Base-by-base conservation (phyloP, 495 filamentous ascomycete species). In the Neurospora sp. region DNA sequence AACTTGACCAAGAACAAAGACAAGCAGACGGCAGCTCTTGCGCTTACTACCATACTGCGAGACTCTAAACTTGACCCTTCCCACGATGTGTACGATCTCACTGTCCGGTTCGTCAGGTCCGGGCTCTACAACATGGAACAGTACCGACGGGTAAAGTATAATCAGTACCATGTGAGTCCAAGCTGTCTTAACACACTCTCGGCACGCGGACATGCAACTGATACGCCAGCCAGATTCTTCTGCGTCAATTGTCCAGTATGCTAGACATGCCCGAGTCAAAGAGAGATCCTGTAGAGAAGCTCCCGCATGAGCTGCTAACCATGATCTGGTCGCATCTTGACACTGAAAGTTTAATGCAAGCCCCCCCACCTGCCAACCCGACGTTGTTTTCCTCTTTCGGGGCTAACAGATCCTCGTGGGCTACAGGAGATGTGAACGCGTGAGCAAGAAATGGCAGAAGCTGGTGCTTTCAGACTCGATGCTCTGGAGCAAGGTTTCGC, bases 391-490 rank as follows among this genome's bases (percentile, higher is more conserved):
- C 4, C 4, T 42, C 1, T 41, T 16, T 37, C 44, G 38, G 53
- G 22, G 14, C 53, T 65, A 65, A 65, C 22, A 4, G 35, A 65
- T 35, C 31, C 31, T 35, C 7, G 27, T 37, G 31, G 35, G 17
- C 27, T 3, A 40, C 22, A 79, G 77, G 61, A 45, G 45, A 2
- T 77, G 75, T 48, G 27, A 74, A 16, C 71, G 70, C 5, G 79
- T 80, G 22, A 77, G 39, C 72, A 78, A 77, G 65, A 37, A 61
- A 9, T 80, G 79, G 79, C 35, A 72, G 8, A 68, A 69, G 3
- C 1, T 72, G 10, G 14, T 78, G 10, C 14, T 72, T 12, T 59
- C 53, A 0, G 74, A 79, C 68, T 61, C 40, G 3, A 41, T 61
- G 48, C 74, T 77, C 48, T 80, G 79, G 79, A 20, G 20, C 37